Evolutionary conservation across 495 filamentous ascomycete species (phyloP).

Genomic region (Sordaria brevicollis): DNA sequence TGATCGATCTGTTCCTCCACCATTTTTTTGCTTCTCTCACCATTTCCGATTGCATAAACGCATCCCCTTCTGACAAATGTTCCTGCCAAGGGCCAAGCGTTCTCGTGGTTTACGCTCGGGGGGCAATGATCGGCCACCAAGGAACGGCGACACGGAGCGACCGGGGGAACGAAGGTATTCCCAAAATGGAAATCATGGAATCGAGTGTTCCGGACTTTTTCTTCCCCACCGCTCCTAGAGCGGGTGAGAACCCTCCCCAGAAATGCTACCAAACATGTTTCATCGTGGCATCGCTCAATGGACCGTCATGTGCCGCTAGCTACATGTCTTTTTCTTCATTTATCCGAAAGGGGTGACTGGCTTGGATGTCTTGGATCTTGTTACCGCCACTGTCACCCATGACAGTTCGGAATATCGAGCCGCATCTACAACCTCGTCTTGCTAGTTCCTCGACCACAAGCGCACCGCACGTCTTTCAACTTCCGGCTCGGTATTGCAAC

Average conservation of each 20-base stretch:
- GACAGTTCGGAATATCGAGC: neutral
- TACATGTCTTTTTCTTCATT: too few species aligned
- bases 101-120: neutral
- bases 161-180: neutral
- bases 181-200: neutral
- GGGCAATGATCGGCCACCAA: neutral
- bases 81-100: neutral
- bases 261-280: neutral
- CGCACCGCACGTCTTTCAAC: neutral
- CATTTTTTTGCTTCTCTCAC: neutral
- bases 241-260: neutral
- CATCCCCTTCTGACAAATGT: neutral
- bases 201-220: neutral
- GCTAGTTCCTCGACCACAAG: too few species aligned
- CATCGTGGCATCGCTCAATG: neutral
- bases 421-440: neutral
- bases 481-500: neutral
- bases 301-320: neutral
- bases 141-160: neutral
- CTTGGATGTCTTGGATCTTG: neutral
- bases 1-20: neutral
- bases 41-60: neutral
- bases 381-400: neutral
- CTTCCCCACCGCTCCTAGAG: neutral
- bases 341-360: neutral